Evolutionary conservation across 345 rosid species (phyloP).

Genomic region (Schrenkiella parvula): DNA sequence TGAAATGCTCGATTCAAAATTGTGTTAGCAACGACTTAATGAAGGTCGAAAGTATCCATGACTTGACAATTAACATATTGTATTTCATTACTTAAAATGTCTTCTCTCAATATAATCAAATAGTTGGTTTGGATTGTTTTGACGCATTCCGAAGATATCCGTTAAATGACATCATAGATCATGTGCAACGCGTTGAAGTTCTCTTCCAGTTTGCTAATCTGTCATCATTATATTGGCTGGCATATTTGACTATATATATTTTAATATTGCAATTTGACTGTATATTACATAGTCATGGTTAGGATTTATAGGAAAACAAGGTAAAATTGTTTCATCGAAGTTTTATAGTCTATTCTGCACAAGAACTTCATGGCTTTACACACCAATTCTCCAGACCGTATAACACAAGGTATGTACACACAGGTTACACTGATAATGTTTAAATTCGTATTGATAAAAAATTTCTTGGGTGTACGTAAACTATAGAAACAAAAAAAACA

Average conservation of each 20-base stretch:
- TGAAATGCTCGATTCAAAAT: too few relatives aligned
- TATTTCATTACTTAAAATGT: not conserved
- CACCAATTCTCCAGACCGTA: not conserved
- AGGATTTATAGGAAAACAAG: too few relatives aligned
- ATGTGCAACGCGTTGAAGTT: not conserved
- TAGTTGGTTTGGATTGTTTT: not conserved
- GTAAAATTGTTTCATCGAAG: not conserved
- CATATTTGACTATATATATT: not conserved
- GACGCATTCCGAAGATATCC: not conserved
- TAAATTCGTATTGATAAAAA: not conserved
- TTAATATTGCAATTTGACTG: not conserved
- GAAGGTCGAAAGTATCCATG: not conserved
- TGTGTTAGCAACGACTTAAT: not conserved
- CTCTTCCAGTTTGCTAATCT: not conserved
- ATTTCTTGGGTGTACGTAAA: too few relatives aligned
- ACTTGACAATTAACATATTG: not conserved
- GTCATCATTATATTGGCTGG: not conserved
- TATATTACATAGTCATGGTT: too few relatives aligned
- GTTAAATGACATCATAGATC: not conserved
- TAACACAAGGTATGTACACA: constrained; percentile 10
- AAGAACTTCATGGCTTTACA: constrained; percentile 1
- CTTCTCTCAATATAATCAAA: not conserved
- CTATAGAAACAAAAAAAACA: too few relatives aligned
- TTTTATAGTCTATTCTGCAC: not conserved
- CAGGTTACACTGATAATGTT: not conserved